Evolutionary conservation across 2,329 filamentous ascomycete genomes (phyloP).

Genomic region (Chrysoporthe cubensis): DNA sequence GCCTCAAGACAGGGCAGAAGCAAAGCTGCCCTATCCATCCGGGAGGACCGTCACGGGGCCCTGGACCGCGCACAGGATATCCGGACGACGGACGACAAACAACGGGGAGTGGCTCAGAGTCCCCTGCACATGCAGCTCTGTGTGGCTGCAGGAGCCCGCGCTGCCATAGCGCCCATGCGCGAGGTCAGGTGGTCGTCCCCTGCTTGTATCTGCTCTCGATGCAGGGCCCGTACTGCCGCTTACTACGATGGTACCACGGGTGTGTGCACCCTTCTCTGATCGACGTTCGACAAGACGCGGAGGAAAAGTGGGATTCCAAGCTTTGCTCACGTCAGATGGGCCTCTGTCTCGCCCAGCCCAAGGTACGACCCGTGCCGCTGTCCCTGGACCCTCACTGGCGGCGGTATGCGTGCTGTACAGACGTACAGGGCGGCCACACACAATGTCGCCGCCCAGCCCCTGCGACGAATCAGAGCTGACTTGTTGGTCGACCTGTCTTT

Average conservation of each 20-base stretch:
- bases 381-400: conserved; percentile 9
- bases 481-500: conserved; percentile 6
- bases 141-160: conserved; percentile 18
- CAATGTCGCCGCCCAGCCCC: not conserved
- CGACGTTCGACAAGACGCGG: conserved; percentile 13
- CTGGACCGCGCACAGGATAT: conserved; percentile 1
- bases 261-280: not conserved
- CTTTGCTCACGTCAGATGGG: conserved; percentile 28
- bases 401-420: not conserved
- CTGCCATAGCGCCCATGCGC: conserved; percentile 16
- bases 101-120: conserved; percentile 16
- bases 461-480: not conserved
- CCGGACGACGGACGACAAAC: conserved; percentile 12
- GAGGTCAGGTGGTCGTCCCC: conserved; percentile 23
- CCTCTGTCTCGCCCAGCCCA: conserved; percentile 11
- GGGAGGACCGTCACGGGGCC: conserved; percentile 3
- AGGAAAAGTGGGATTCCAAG: conserved; percentile 1
- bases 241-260: not conserved
- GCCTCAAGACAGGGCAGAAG: conserved; percentile 1
- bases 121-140: conserved; percentile 20
- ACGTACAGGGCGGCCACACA: not conserved
- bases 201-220: conserved; percentile 12
- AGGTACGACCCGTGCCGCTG: conserved; percentile 25
- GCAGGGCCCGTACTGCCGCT: conserved; percentile 17
- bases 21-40: not conserved